A percentile compares a stretch with the other conserved stretches of the same genome.
These are phyloP conservation scores for Aspergillus sclerotiicarbonarius DNA, from an alignment of 495 filamentous ascomycete genomes.

Conservation along the genomic window DNA sequence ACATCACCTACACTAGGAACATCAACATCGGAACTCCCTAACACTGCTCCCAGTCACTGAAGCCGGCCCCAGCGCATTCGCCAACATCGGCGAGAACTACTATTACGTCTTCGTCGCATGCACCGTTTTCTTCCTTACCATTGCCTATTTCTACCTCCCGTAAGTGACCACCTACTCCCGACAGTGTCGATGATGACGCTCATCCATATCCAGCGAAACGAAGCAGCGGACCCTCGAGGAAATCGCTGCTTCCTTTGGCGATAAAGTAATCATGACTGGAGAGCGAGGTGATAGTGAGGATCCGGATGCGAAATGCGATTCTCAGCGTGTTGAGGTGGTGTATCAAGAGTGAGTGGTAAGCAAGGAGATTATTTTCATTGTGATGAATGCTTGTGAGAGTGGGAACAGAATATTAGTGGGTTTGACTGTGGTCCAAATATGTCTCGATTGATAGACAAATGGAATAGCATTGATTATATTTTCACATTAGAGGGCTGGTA, in stretches of 20 bases:
- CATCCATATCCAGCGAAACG: slow-evolving; percentile 40
- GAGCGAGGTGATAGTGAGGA: slow-evolving; percentile 19
- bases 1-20: background rate
- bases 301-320: slow-evolving; percentile 17
- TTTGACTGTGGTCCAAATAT: too few relatives aligned
- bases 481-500: too few relatives aligned
- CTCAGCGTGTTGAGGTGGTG: slow-evolving; percentile 18
- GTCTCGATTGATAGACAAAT: too few relatives aligned
- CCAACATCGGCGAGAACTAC: slow-evolving; percentile 58
- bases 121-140: slow-evolving; percentile 46
- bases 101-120: slow-evolving; percentile 60
- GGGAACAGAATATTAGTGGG: too few relatives aligned
- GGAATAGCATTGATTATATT: too few relatives aligned
- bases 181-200: background rate
- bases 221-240: slow-evolving; percentile 58
- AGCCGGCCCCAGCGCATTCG: slow-evolving; percentile 57
- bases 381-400: too few relatives aligned
- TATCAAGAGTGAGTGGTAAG: background rate
- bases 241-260: slow-evolving; percentile 57
- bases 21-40: background rate
- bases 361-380: background rate
- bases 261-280: slow-evolving; percentile 47
- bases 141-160: slow-evolving; percentile 57
- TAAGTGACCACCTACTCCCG: slow-evolving; percentile 23
- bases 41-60: slow-evolving; percentile 44